phyloP scores from a whole-genome alignment of 768 basidiomycete genomes.

The Podaxis sp. region DNA sequence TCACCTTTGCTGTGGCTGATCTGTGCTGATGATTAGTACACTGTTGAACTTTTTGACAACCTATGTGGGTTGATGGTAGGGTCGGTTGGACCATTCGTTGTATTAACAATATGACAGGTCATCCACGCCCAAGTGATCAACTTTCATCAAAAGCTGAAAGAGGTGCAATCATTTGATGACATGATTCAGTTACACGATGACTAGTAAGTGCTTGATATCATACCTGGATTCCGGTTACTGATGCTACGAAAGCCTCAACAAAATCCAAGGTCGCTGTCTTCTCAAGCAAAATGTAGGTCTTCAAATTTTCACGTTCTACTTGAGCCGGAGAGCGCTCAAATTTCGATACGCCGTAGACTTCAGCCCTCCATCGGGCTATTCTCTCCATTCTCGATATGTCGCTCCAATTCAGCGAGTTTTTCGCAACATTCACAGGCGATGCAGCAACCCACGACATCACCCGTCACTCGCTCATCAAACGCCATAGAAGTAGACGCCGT shows the following conservation, averaged over 20 bases:
- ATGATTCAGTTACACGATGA: conserved; percentile 68
- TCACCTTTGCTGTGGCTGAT: not conserved
- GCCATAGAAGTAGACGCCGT: conserved; percentile 63
- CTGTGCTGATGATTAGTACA: conserved; percentile 36
- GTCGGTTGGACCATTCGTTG: not conserved
- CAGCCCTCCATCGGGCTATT: conserved; percentile 62
- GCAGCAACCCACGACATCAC: conserved; percentile 57
- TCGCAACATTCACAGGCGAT: conserved; percentile 59
- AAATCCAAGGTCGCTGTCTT: conserved; percentile 60
- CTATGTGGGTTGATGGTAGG: conserved; percentile 45
- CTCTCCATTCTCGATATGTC: conserved; percentile 72
- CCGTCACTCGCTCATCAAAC: conserved; percentile 47
- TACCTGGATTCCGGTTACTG: not conserved
- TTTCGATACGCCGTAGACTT: conserved; percentile 43
- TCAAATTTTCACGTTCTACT: not conserved
- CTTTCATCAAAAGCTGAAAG: conserved; percentile 55
- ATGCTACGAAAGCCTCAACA: conserved; percentile 47
- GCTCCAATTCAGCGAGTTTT: conserved; percentile 65
- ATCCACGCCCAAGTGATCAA: conserved; percentile 58
- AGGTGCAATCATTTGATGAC: conserved; percentile 68
- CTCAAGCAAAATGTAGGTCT: conserved; percentile 54
- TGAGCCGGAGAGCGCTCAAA: not conserved
- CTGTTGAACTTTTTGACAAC: conserved; percentile 71
- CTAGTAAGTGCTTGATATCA: conserved; percentile 41
- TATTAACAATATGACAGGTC: conserved; percentile 43